Base-by-base conservation (phyloP, 805 yeast species). In the Sugiyamaella chiloensis region DNA sequence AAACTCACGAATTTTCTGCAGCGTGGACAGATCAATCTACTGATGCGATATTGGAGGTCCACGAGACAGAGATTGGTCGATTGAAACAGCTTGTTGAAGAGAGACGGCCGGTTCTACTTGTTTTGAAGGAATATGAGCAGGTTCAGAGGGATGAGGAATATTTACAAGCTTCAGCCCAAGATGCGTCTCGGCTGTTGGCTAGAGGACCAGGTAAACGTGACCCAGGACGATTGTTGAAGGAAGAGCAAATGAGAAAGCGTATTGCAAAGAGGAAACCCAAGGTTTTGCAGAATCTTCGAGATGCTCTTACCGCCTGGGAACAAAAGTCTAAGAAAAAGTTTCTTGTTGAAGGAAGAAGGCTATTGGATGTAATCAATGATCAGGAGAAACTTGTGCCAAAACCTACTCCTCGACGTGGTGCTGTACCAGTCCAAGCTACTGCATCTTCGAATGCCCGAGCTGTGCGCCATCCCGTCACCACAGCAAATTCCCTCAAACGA, bases 141-240 rank as follows among this genome's bases (percentile, higher is more conserved):
- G 64, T 89, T 21, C 63, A 80, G 34, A 65, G 70, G 11, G 95
- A 87, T 54, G 85, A 84, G 51, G 54, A 62, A 1, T 76, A 76
- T 40, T 72, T 93, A 31, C 83, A 75, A 30, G 84, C 80, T 52
- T 80, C 93, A 3, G 76, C 85, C 1, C 83, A 80, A 58, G 93
- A 91, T 62, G 81, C 97, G 0, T 80, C 91, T 0, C 74, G 98
- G 52, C 71, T 90, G 36, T 64, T 85, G 40, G 79, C 84, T 52
- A 79, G 86, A 59, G 82, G 66, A 12, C 58, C 62, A 5, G 57
- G 64, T 5, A 46, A 56, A 5, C 55, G 66, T 2, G 70, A 65
- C 42, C 90, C 91, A 53, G 83, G 81, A 51, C 83, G 90, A 12
- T 68, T 91, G 50, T 71, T 85, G 48, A 77, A 83, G 48, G 99